Evolutionary conservation across 2,329 filamentous ascomycete species (phyloP), one percentile per base, ranked within the genome.

Genomic region (Elsinoe batatas): DNA sequence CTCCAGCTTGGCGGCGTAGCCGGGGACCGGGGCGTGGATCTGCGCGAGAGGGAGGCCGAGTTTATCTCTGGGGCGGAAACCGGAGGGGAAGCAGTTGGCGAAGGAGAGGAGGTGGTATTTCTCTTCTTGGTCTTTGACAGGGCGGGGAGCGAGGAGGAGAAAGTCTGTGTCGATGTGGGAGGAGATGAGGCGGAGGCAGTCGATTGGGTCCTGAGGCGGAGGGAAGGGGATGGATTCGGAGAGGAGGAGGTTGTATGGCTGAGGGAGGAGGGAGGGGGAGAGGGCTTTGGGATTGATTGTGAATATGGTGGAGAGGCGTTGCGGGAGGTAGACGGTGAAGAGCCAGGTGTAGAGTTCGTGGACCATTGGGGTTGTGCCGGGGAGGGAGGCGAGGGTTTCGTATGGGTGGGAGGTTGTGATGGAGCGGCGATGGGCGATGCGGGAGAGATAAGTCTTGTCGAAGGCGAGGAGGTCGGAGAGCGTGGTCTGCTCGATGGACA

Each of bases 21-120:
- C 73, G 0, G 81, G 81, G 0, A 84, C 80, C 0, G 81, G 81
- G 0, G 47, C 65, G 62, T 85, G 82, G 60, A 85, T 84, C 26
- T 74, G 71, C 0, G 74, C 69, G 0, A 84, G 69, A 0, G 72
- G 70, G 11, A 74, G 67, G 1, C 74, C 75, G 7, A 84, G 71
- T 58, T 84, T 83, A 46, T 73, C 61, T n/a, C 67, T 67, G 1
- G 79, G 75, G 61, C 77, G 70, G 69, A 84, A 85, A 8, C 81
- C 81, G 1, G 73, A 71, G 0, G 81, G 81, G 63, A 79, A 83
- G 61, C 76, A 79, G 7, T 73, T 74, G 5, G 75, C 68, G 64
- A 79, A 84, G 6, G 76, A 80, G 63, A 79, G 69, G 8, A 84
- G 74, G 30, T 74, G 68, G 65, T 84, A 84, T 57, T 71, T 74